Evolutionary conservation across 805 yeast genomes (phyloP).

Genomic region (Teunomyces panamensis): DNA sequence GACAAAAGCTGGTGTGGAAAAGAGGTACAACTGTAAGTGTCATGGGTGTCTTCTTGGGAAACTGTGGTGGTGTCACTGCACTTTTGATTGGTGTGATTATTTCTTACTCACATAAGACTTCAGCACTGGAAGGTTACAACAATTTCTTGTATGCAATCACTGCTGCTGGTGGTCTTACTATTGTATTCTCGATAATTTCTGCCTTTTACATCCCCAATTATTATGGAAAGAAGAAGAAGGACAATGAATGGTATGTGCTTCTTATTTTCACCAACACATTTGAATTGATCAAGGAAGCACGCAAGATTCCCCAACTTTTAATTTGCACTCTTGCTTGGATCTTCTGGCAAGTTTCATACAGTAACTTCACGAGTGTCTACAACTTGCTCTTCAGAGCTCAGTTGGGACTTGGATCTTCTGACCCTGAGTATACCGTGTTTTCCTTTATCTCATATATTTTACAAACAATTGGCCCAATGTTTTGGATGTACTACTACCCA

Average conservation of each 20-base stretch:
- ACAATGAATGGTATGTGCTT: constrained; percentile 18
- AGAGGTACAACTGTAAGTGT: constrained; percentile 36
- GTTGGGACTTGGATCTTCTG: constrained; percentile 37
- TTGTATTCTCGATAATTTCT: constrained; percentile 20
- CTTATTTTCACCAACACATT: constrained; percentile 25
- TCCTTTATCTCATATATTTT: constrained; percentile 34
- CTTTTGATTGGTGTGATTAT: constrained; percentile 37
- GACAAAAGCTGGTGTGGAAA: constrained; percentile 21
- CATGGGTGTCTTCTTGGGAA: constrained; percentile 33
- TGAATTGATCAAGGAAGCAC: constrained; percentile 19
- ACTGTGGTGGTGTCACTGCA: constrained; percentile 38
- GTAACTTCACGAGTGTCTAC: constrained; percentile 34
- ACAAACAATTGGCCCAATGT: constrained; percentile 31
- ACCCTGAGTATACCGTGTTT: constrained; percentile 38
- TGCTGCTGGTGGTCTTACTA: constrained; percentile 35
- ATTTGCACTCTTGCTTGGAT: constrained; percentile 38
- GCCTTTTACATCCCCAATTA: constrained; percentile 30
- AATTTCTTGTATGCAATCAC: constrained; percentile 37
- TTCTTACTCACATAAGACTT: constrained; percentile 22
- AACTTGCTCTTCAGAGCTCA: constrained; percentile 37
- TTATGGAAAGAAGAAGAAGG: constrained; percentile 22
- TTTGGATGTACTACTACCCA: constrained; percentile 37
- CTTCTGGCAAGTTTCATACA: constrained; percentile 36
- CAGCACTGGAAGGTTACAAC: constrained; percentile 24
- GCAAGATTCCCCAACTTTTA: constrained; percentile 32